phyloP scores from a whole-genome alignment of 177 flowering plant species.

The Tripterygium wilfordii region DNA sequence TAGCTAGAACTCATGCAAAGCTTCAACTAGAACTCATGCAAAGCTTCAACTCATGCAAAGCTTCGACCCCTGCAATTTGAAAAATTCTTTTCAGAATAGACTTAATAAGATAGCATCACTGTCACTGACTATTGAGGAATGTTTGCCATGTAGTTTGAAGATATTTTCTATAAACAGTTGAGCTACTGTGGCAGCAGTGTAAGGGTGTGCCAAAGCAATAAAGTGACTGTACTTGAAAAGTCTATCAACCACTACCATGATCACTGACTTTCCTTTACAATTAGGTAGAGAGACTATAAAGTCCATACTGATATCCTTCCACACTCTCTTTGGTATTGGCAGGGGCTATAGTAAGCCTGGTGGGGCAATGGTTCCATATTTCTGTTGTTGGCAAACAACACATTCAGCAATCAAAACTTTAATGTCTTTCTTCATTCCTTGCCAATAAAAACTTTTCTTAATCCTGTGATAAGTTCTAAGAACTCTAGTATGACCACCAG shows the following conservation, averaged over 20 bases:
- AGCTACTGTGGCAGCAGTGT: too few relatives aligned
- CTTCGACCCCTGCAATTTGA: too few relatives aligned
- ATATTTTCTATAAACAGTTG: conserved; percentile 4
- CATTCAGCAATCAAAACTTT: background rate
- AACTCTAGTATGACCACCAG: conserved; percentile 1
- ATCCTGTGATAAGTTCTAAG: background rate
- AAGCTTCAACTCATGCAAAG: background rate
- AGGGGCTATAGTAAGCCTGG: conserved; percentile 8
- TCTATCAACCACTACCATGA: conserved; percentile 19
- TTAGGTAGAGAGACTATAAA: conserved; percentile 13
- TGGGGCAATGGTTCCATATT: background rate
- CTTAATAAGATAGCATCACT: conserved; percentile 9
- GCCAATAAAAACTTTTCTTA: background rate
- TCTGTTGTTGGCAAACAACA: conserved; percentile 6
- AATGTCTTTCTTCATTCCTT: background rate
- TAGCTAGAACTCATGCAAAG: too few relatives aligned
- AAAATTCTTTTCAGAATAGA: conserved; percentile 13
- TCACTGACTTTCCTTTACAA: too few relatives aligned
- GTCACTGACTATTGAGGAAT: conserved; percentile 9
- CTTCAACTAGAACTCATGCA: conserved; percentile 8
- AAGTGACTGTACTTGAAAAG: conserved; percentile 14
- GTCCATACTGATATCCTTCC: conserved; percentile 15
- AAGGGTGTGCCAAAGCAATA: too few relatives aligned
- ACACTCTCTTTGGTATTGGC: conserved; percentile 2
- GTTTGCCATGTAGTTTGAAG: conserved; percentile 11